Conservation (phyloP, 805 yeast species). For the Candida sphagnicola region DNA sequence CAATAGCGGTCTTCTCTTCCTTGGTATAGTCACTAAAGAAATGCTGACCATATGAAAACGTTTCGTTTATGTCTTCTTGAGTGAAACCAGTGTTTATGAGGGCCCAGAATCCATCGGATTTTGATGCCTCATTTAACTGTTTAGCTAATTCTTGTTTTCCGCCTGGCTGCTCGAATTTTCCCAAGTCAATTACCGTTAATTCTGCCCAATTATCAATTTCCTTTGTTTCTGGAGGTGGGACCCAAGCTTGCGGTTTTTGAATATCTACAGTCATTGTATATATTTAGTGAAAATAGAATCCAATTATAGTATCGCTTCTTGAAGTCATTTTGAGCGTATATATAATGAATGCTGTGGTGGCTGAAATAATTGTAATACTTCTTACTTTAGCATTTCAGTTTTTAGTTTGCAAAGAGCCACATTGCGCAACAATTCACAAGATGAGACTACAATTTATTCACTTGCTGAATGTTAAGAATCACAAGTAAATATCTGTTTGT, state of each 20-base stretch:
- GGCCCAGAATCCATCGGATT: slow-evolving; percentile 31
- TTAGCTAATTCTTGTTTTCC: slow-evolving; percentile 24
- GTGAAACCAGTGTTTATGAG: slow-evolving; percentile 21
- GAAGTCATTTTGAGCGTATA: too few species aligned
- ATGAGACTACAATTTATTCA: too few species aligned
- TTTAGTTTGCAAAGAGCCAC: too few species aligned
- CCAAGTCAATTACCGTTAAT: slow-evolving; percentile 22
- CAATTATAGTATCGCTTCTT: too few species aligned
- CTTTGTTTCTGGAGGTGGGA: slow-evolving; percentile 21
- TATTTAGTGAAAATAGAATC: too few species aligned
- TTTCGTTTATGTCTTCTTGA: slow-evolving; percentile 20
- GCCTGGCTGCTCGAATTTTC: slow-evolving; percentile 21
- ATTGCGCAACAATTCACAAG: not conserved
- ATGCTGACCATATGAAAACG: slow-evolving; percentile 24
- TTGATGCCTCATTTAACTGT: slow-evolving; percentile 22
- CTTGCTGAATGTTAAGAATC: too few species aligned
- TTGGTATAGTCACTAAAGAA: slow-evolving; percentile 21
- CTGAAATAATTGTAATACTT: too few species aligned
- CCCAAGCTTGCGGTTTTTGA: slow-evolving; percentile 15
- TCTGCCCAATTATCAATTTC: slow-evolving; percentile 30
- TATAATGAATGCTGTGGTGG: slow-evolving; percentile 4
- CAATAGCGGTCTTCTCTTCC: slow-evolving; percentile 22
- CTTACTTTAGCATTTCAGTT: too few species aligned
- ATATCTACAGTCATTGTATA: slow-evolving; percentile 8
- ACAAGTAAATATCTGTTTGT: too few species aligned